phyloP scores from a whole-genome alignment of 192 early-diverging fungal genomes.

The Allomyces javanicus region DNA sequence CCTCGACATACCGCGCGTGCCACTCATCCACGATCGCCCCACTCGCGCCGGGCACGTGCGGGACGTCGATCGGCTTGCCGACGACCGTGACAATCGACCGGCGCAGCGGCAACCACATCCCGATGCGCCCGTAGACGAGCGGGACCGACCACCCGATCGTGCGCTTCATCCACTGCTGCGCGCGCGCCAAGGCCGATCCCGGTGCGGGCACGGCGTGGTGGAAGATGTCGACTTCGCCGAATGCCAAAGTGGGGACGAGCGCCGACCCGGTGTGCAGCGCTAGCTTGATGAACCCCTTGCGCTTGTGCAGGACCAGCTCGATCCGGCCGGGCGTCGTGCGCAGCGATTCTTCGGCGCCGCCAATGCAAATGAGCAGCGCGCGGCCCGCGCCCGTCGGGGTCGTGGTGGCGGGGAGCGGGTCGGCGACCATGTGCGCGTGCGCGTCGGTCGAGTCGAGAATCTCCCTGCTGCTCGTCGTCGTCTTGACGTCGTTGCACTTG shows the following conservation, averaged over 20 bases:
- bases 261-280: conserved; percentile 12
- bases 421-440: too few relatives aligned
- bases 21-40: too few relatives aligned
- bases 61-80: too few relatives aligned
- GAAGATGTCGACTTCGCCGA: neutral
- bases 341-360: conserved; percentile 16
- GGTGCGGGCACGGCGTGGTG: neutral
- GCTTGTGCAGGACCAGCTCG: conserved; percentile 16
- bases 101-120: neutral
- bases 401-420: too few relatives aligned
- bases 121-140: neutral
- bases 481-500: too few relatives aligned
- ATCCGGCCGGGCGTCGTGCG: conserved; percentile 10
- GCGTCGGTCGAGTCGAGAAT: too few relatives aligned
- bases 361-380: conserved; percentile 9
- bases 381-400: neutral
- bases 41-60: too few relatives aligned
- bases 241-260: neutral
- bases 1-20: too few relatives aligned
- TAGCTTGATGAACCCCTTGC: conserved; percentile 19
- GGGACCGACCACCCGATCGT: neutral
- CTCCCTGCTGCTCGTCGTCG: too few relatives aligned
- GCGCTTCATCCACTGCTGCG: neutral
- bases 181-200: neutral
- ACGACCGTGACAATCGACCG: neutral